Conservation (phyloP, 1,284 basidiomycete species). For the Sporisorium scitamineum region DNA sequence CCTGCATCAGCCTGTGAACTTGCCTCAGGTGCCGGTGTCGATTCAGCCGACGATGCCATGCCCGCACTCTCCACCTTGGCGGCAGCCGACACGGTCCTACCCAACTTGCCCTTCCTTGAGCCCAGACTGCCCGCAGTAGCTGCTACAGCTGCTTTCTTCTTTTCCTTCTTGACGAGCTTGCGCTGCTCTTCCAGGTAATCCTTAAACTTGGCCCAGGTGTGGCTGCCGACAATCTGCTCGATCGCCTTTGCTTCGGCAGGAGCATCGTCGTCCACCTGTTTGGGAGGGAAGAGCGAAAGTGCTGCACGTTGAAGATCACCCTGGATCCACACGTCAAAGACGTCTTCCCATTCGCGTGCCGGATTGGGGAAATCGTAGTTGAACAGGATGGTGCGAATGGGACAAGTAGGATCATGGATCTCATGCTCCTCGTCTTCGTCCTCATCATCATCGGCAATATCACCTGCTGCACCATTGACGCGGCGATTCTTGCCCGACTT, state of each 20-base stretch:
- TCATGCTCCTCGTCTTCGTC: conserved; percentile 37
- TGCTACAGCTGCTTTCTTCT: conserved; percentile 28
- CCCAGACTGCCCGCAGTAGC: conserved; percentile 10
- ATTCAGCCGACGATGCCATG: conserved; percentile 3
- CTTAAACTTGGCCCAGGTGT: conserved; percentile 41
- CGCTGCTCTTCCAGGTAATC: conserved; percentile 46
- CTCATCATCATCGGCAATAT: conserved; percentile 2
- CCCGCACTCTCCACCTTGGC: conserved; percentile 42
- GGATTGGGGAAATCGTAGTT: conserved; percentile 91
- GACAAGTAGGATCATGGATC: conserved; percentile 60
- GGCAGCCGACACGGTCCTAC: conserved; percentile 34
- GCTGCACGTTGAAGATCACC: conserved; percentile 80
- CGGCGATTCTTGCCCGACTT: conserved; percentile 13
- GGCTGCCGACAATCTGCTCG: conserved; percentile 30
- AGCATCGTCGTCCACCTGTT: conserved; percentile 22
- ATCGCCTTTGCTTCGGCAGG: conserved; percentile 19
- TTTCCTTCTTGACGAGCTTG: conserved; percentile 40
- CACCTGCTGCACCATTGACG: neutral
- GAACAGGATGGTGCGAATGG: conserved; percentile 82
- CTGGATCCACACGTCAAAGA: conserved; percentile 91
- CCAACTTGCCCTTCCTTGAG: conserved; percentile 30
- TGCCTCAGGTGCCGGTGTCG: conserved; percentile 8
- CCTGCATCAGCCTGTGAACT: conserved; percentile 12
- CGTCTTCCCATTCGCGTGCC: conserved; percentile 85
- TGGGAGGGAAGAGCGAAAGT: conserved; percentile 53